Evolutionary conservation across 768 basidiomycete genomes (phyloP), one percentile per base, ranked within the genome.

Genomic region (Kwoniella shandongensis): DNA sequence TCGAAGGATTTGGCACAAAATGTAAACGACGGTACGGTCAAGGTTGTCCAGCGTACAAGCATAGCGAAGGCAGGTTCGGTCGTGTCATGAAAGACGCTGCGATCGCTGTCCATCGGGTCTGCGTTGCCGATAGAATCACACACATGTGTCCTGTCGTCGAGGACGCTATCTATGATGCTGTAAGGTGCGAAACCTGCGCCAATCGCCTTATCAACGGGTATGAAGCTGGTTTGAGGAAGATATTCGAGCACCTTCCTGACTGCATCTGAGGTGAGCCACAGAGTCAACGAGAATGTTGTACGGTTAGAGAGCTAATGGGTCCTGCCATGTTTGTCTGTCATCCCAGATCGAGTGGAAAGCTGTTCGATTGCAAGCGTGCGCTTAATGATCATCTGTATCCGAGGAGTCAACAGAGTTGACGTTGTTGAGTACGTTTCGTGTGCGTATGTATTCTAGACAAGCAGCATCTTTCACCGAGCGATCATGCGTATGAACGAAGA

Each of bases 201-300:
- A 46, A 58, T 46, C 39, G 56, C 6, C 26, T 58, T 2, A 44
- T 58, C 13, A 58, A 58, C 39, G 56, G 48, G 22, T 58, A 22
- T 51, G 56, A 44, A 22, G 56, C 56, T 17, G 56, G 47, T 29
- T 44, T 58, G 54, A 41, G 40, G 10, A 32, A 15, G 6, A 15
- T 29, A 6, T 48, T 48, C 47, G 32, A 32, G 32, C 6, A 32
- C 32, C 13, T 32, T 13, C 32, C 32, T 42, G 40, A 42, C 40
- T 17, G 40, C 17, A 42, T 42, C n/a, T 7, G 17, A n/a, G 6
- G 7, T n/a, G 40, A 42, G 8, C 17, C n/a, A n/a, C n/a, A n/a
- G n/a, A n/a, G n/a, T n/a, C n/a, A n/a, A n/a, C n/a, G n/a, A n/a
- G n/a, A n/a, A n/a, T n/a, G n/a, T n/a, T n/a, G n/a, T n/a, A n/a